Conservation (phyloP, 495 filamentous ascomycete genomes). For the Daldinia concentrica region DNA sequence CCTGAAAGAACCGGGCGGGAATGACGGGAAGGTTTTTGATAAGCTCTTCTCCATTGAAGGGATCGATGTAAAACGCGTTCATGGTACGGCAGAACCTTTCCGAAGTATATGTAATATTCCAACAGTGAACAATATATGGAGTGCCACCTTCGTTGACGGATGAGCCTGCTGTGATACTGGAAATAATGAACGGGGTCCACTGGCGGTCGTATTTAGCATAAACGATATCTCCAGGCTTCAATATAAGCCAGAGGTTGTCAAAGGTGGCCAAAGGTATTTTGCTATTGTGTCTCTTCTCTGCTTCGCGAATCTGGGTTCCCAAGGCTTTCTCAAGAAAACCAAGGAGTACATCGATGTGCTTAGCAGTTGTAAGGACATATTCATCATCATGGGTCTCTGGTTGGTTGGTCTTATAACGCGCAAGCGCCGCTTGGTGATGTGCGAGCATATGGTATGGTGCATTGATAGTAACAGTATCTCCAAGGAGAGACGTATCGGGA, state of each 20-base stretch:
- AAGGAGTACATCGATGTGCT: neutral
- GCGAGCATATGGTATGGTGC: conserved; percentile 52
- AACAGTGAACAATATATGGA: neutral
- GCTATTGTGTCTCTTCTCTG: neutral
- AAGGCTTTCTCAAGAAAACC: neutral
- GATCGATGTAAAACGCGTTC: neutral
- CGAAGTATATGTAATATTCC: neutral
- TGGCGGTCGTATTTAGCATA: neutral
- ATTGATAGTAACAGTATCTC: conserved; percentile 41
- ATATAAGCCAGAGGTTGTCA: neutral
- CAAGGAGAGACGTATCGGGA: conserved; percentile 40
- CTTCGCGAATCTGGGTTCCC: neutral
- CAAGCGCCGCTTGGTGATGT: conserved; percentile 47
- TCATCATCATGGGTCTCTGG: neutral
- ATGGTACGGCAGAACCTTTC: neutral
- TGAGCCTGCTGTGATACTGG: neutral
- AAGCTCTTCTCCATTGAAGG: neutral
- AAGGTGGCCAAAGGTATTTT: neutral
- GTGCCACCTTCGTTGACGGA: neutral
- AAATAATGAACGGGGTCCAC: neutral
- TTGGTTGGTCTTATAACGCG: conserved; percentile 41
- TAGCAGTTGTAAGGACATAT: neutral
- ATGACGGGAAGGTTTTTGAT: neutral
- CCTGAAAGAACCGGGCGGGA: neutral
- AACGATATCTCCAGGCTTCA: neutral